Conservation (phyloP, 78 protist species). For the Anaeramoeba flamelloides region DNA sequence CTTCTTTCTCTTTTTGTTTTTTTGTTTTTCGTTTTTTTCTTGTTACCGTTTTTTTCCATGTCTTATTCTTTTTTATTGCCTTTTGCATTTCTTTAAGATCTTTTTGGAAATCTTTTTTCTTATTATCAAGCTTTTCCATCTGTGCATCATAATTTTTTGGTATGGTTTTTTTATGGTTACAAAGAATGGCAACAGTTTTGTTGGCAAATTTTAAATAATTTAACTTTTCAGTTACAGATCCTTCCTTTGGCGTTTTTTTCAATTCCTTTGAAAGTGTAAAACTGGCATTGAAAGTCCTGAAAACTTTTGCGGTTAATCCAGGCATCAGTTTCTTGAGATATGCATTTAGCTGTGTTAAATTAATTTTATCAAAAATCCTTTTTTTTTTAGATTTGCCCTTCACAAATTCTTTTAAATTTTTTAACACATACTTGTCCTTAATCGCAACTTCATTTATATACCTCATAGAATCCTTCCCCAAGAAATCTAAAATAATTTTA, state of each 20-base stretch:
- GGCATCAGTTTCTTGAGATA: conserved; percentile 65
- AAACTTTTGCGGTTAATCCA: conserved; percentile 88
- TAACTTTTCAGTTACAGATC: conserved; percentile 41
- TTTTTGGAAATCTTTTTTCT: neutral
- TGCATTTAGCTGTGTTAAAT: conserved; percentile 50
- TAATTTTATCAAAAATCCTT: conserved; percentile 43
- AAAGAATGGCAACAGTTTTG: conserved; percentile 83
- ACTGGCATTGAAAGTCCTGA: conserved; percentile 98
- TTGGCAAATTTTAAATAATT: conserved; percentile 68
- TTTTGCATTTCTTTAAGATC: neutral
- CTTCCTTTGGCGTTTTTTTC: no score
- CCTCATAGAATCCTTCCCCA: conserved; percentile 91
- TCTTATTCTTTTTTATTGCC: neutral
- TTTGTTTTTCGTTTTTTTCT: neutral
- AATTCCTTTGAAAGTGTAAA: conserved; percentile 47
- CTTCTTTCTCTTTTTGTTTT: neutral
- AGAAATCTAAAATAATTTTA: conserved; percentile 58
- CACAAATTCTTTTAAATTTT: conserved; percentile 14
- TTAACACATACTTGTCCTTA: conserved; percentile 15
- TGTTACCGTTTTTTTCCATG: neutral
- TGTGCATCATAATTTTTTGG: conserved; percentile 30
- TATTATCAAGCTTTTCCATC: neutral
- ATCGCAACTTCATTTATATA: conserved; percentile 57
- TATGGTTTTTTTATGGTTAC: conserved; percentile 89
- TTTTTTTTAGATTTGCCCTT: conserved; percentile 30